Evolutionary conservation across 2,329 filamentous ascomycete genomes (phyloP), one percentile per base, ranked within the genome.

Genomic region (Emericellopsis atlantica): DNA sequence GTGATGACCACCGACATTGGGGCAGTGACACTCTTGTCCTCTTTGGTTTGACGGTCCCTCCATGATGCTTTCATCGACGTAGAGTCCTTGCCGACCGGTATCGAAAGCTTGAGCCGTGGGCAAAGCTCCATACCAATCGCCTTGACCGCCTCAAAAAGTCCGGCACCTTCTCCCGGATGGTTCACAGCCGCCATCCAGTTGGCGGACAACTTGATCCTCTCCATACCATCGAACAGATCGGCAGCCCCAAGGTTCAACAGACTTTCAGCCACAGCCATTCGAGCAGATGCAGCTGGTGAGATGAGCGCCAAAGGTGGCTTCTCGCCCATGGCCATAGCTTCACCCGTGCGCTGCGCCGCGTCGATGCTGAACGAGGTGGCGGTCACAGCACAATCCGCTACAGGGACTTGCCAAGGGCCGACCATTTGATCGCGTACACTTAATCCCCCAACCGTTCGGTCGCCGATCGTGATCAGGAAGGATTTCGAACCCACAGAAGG

Each of bases 101-200:
- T 96, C 43, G 84, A 87, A 45, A 98, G 79, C 29, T 85, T 87
- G n/a, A 96, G 72, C 51, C 84, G 72, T 2, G 88, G 88, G 61
- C 92, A 98, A 8, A 98, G 70, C 37, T 94, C 84, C 76, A 95
- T 82, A 38, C 89, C 89, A 43, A 95, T 88, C 9, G 90, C 88
- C 56, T 94, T 76, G 3, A 95, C 92, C 24, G 89, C 92, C 60
- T 95, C 87, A 54, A 95, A 96, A 26, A 96, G 72, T 14, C 82
- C 87, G 32, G 90, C 89, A 33, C 87, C 89, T 61, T 98, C 92
- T 37, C 92, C 92, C 18, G 85, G 81, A 58, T 95, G 88, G 55
- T 80, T 88, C 45, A 89, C 85, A n/a, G 90, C 90, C 4, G 88
- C 89, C 92, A 96, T 96, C 90, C 90, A 98, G 65, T 98, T 96